phyloP scores from a whole-genome alignment of 305 asterid species.

The Fraxinus xanthoxyloides region DNA sequence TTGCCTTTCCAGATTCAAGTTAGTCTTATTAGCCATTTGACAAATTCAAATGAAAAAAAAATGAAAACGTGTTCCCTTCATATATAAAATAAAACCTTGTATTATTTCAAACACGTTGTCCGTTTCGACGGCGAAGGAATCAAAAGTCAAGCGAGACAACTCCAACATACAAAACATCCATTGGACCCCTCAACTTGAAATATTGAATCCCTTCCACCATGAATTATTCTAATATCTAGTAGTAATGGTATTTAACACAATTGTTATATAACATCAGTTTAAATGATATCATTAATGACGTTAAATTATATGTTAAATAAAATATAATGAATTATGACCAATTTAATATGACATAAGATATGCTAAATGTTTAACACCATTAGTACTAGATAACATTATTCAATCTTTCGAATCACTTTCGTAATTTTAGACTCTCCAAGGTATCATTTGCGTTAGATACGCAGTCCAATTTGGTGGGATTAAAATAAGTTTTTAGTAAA shows the following conservation, averaged over 20 bases:
- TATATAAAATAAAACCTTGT: background rate
- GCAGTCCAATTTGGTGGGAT: slow-evolving; percentile 13
- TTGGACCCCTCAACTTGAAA: slow-evolving; percentile 15
- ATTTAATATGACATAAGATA: background rate
- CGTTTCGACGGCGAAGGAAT: background rate
- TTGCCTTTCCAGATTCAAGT: background rate
- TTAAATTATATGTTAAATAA: too few species aligned
- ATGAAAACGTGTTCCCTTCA: background rate
- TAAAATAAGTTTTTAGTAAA: background rate
- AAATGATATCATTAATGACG: too few species aligned
- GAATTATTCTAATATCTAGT: slow-evolving; percentile 19
- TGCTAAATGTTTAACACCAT: background rate
- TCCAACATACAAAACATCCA: background rate
- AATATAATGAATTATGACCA: too few species aligned
- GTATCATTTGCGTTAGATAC: slow-evolving; percentile 35
- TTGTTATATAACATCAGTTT: too few species aligned
- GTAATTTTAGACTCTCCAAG: slow-evolving; percentile 20
- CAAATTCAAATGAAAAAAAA: background rate
- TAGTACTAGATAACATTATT: background rate
- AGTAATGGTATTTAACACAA: background rate
- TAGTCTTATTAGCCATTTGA: background rate
- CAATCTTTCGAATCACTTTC: slow-evolving; percentile 7
- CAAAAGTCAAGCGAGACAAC: background rate
- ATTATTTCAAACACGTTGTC: background rate
- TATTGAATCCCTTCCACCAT: background rate